A percentile compares a stretch with the other conserved stretches of the same genome.
phyloP scores from a whole-genome alignment of 177 flowering plant species.

The Vitis hybrid region DNA sequence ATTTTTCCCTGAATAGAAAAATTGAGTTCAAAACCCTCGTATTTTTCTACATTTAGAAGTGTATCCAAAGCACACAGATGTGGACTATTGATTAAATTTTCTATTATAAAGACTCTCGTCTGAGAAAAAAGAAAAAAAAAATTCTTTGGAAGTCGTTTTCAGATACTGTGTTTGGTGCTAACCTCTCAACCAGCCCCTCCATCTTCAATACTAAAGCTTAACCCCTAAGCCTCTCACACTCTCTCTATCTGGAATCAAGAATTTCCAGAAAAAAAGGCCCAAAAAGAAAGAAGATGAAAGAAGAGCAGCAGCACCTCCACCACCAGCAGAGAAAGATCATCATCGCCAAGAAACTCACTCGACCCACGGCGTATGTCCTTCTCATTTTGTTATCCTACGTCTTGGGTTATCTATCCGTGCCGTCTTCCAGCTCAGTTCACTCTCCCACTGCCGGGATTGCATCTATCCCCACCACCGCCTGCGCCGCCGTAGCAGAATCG shows the following conservation, averaged over 20 bases:
- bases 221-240: neutral
- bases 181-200: too few relatives aligned
- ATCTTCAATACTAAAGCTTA: neutral
- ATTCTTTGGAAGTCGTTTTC: too few relatives aligned
- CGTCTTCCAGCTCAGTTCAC: slow-evolving; percentile 7
- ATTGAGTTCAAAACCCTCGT: too few relatives aligned
- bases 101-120: too few relatives aligned
- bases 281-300: slow-evolving; percentile 15
- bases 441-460: neutral
- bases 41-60: too few relatives aligned
- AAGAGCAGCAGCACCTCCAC: slow-evolving; percentile 7
- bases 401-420: slow-evolving; percentile 43
- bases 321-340: slow-evolving; percentile 3
- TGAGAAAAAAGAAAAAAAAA: too few relatives aligned
- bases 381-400: slow-evolving; percentile 36
- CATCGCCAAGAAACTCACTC: slow-evolving; percentile 7
- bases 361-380: slow-evolving; percentile 23
- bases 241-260: neutral
- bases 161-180: too few relatives aligned
- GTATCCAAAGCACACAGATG: too few relatives aligned
- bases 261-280: neutral
- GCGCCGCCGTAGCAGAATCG: neutral
- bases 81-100: too few relatives aligned
- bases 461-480: neutral
- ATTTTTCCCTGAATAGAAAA: too few relatives aligned